phyloP scores from a whole-genome alignment of 441 rosid genomes.

The Geranium incanum region DNA sequence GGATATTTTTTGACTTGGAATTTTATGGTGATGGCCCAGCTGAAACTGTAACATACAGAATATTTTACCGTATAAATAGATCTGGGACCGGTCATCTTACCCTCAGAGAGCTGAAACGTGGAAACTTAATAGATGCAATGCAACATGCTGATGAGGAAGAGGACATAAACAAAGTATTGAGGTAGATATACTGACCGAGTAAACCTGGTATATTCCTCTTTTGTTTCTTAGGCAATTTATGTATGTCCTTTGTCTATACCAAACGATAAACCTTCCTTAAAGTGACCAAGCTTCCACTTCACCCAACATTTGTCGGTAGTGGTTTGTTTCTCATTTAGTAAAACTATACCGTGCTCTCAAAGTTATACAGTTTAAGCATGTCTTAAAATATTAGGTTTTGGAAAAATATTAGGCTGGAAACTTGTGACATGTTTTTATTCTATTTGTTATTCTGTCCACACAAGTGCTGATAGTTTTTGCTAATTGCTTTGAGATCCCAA shows the following conservation, averaged over 20 bases:
- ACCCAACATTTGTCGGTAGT: not conserved
- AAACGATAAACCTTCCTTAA: not conserved
- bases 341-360: not conserved
- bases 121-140: constrained; percentile 83
- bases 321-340: not conserved
- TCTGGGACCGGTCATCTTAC: constrained; percentile 77
- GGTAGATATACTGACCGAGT: constrained; percentile 36
- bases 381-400: constrained; percentile 3
- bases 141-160: constrained; percentile 91
- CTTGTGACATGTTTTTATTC: not conserved
- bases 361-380: constrained; percentile 8
- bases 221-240: not conserved
- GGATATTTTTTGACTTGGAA: constrained; percentile 14
- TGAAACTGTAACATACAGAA: constrained; percentile 94
- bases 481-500: not conserved
- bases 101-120: constrained; percentile 80
- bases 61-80: constrained; percentile 85
- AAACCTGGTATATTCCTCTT: not conserved
- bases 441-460: not conserved
- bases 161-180: constrained; percentile 93
- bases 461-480: not conserved
- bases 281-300: not conserved
- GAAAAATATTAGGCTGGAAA: not conserved
- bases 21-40: constrained; percentile 48
- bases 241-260: not conserved